Percentiles rank a stretch among this genome's conserved stretches.
These are phyloP conservation scores for Daldinia sp. DNA, from an alignment of 2,329 filamentous ascomycete species.

Conservation along the genomic window DNA sequence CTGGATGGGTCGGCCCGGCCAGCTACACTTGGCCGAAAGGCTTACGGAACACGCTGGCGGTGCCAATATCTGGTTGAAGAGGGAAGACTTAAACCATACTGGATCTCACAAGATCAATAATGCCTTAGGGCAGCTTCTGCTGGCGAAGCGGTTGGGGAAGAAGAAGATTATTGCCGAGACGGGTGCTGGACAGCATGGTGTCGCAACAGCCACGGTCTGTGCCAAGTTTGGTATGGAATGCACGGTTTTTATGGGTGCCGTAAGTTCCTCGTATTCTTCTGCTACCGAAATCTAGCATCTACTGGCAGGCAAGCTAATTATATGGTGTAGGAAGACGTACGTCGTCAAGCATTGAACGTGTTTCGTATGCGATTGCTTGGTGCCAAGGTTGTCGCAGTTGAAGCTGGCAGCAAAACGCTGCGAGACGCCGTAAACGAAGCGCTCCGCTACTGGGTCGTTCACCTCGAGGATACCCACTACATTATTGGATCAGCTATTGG, in stretches of 20 bases:
- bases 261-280: conserved; percentile 49
- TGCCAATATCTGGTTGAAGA: conserved; percentile 96
- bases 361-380: conserved; percentile 98
- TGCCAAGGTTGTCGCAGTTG: conserved; percentile 90
- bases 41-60: conserved; percentile 89
- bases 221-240: conserved; percentile 99
- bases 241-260: conserved; percentile 95
- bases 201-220: conserved; percentile 95
- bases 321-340: conserved; percentile 78
- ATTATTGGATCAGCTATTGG: conserved; percentile 98
- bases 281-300: background rate
- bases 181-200: conserved; percentile 95
- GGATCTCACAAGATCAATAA: conserved; percentile 99
- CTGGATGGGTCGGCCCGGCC: conserved; percentile 95
- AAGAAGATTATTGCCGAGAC: conserved; percentile 98
- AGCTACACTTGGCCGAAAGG: conserved; percentile 86
- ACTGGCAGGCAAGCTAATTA: conserved; percentile 32
- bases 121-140: conserved; percentile 88
- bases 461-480: conserved; percentile 95
- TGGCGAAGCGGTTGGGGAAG: conserved; percentile 88
- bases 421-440: conserved; percentile 95
- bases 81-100: conserved; percentile 97
- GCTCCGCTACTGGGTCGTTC: conserved; percentile 89
- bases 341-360: conserved; percentile 94
- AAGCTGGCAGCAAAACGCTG: conserved; percentile 84